These are phyloP conservation scores for Phellopilus nigrolimitatus DNA, from an alignment of 1,284 basidiomycete genomes.

Conservation along the genomic window DNA sequence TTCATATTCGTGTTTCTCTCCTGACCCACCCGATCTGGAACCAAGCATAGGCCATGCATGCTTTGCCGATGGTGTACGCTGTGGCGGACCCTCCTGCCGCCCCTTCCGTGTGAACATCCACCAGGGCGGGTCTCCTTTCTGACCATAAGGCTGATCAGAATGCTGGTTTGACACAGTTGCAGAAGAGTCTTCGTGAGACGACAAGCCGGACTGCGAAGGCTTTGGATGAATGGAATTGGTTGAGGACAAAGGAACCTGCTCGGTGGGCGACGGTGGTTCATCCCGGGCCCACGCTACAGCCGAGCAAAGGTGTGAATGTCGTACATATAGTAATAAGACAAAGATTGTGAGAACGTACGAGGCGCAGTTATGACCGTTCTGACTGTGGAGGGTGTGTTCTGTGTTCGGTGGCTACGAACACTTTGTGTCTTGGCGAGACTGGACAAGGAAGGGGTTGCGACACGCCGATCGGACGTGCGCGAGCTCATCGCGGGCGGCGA, in stretches of 20 bases:
- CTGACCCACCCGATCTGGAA: not conserved
- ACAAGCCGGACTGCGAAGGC: constrained; percentile 30
- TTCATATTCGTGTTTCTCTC: constrained; percentile 3
- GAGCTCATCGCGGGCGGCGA: constrained; percentile 20
- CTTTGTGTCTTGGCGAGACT: constrained; percentile 40
- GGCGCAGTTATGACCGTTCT: constrained; percentile 63
- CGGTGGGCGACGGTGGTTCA: constrained; percentile 70
- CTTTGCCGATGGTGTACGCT: constrained; percentile 25
- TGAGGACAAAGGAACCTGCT: constrained; percentile 31
- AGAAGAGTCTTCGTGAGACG: constrained; percentile 51
- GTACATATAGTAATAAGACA: not conserved
- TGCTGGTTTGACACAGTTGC: constrained; percentile 35
- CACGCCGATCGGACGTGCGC: constrained; percentile 20
- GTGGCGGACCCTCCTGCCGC: constrained; percentile 24
- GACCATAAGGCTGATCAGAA: constrained; percentile 27
- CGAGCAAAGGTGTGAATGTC: constrained; percentile 13
- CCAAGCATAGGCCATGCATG: constrained; percentile 15
- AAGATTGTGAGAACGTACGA: constrained; percentile 43
- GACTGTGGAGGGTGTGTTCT: constrained; percentile 33
- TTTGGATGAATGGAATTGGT: constrained; percentile 24
- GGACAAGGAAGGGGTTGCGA: constrained; percentile 32
- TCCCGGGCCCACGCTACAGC: constrained; percentile 72
- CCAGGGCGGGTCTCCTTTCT: constrained; percentile 47
- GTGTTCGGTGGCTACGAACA: constrained; percentile 37
- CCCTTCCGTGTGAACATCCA: constrained; percentile 59